These are phyloP conservation scores for Plasmodium gonderi DNA, from an alignment of 169 alveolate species.

Conservation along the genomic window DNA sequence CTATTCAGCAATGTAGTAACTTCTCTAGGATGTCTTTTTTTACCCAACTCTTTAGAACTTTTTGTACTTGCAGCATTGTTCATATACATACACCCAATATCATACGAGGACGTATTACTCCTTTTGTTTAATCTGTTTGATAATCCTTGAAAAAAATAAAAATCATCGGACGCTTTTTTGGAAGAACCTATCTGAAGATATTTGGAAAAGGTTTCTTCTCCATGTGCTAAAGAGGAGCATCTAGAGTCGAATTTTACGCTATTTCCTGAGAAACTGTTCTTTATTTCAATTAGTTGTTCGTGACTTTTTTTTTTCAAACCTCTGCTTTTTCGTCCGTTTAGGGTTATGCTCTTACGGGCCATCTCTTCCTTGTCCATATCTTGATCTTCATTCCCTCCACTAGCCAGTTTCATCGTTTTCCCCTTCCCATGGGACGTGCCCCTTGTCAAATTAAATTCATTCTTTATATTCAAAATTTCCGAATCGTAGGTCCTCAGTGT, in stretches of 20 bases:
- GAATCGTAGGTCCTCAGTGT: slow-evolving; percentile 19
- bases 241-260: neutral
- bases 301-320: neutral
- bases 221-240: slow-evolving; percentile 13
- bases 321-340: neutral
- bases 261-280: neutral
- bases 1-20: slow-evolving; percentile 1
- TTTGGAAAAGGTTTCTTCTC: slow-evolving; percentile 22
- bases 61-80: slow-evolving; percentile 17
- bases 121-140: slow-evolving; percentile 58
- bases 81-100: slow-evolving; percentile 72
- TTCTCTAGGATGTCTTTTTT: neutral
- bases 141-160: slow-evolving; percentile 24
- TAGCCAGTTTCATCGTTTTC: neutral
- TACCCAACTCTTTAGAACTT: slow-evolving; percentile 35
- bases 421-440: slow-evolving; percentile 1
- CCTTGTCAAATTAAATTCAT: slow-evolving; percentile 16
- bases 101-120: slow-evolving; percentile 15
- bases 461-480: slow-evolving; percentile 31
- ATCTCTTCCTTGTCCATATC: neutral
- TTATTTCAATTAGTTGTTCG: slow-evolving; percentile 10
- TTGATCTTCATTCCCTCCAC: neutral
- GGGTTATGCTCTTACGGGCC: neutral
- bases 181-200: slow-evolving; percentile 22
- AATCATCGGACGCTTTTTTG: slow-evolving; percentile 20